Conservation (phyloP, 2,329 filamentous ascomycete species). For the Hymenoscyphus linearis region DNA sequence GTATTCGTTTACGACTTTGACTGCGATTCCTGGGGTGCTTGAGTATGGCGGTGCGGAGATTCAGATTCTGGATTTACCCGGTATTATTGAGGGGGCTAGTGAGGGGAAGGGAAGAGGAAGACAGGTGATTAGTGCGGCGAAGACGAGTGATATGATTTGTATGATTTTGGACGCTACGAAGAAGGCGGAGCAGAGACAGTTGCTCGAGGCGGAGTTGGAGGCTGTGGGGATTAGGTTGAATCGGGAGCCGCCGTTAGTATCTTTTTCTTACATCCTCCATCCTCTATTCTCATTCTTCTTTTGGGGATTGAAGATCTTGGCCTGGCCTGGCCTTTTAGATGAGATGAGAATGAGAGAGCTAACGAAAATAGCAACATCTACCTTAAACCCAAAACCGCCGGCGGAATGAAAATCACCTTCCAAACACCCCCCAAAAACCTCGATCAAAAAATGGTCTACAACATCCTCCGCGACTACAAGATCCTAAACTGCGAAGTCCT, state of each 20-base stretch:
- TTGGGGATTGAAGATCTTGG: too few species aligned
- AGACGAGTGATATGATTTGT: constrained; percentile 94
- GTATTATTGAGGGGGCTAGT: constrained; percentile 94
- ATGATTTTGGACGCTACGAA: constrained; percentile 98
- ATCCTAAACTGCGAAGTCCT: constrained; percentile 96
- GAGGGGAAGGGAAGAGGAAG: constrained; percentile 94
- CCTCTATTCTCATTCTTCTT: neutral
- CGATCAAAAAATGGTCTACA: constrained; percentile 97
- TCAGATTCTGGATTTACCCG: constrained; percentile 92
- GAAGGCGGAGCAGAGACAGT: constrained; percentile 81
- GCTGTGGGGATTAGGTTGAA: constrained; percentile 93
- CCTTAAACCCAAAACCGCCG: constrained; percentile 89
- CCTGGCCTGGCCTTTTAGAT: neutral
- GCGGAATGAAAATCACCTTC: constrained; percentile 98
- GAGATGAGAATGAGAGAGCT: neutral
- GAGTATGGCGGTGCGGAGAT: constrained; percentile 98
- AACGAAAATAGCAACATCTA: constrained; percentile 74
- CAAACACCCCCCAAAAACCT: constrained; percentile 80
- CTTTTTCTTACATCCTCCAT: neutral
- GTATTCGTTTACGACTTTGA: constrained; percentile 95
- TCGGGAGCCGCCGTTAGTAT: constrained; percentile 73
- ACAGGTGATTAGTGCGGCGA: constrained; percentile 95
- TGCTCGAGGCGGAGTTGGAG: constrained; percentile 89
- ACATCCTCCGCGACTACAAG: constrained; percentile 97
- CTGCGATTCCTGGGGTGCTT: constrained; percentile 92